Conservation (phyloP, 2,329 filamentous ascomycete species). For the Stagonosporopsis tanaceti region DNA sequence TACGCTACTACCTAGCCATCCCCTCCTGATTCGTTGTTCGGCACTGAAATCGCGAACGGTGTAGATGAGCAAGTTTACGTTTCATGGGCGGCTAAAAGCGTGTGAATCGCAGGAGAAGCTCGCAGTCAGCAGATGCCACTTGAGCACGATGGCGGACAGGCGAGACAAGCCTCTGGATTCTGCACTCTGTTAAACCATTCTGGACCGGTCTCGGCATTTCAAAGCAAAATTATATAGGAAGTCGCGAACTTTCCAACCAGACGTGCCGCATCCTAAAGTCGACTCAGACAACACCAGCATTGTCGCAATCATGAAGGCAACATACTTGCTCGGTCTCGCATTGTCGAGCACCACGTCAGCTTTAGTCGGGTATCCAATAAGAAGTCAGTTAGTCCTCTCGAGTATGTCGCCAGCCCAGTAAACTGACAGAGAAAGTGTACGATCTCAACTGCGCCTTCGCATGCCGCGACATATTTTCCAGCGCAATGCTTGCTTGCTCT, state of each 20-base stretch:
- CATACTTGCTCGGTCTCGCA: not conserved
- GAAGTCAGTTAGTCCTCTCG: not conserved
- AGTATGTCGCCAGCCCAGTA: not conserved
- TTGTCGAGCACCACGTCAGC: constrained; percentile 10
- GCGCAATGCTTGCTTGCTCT: constrained; percentile 27
- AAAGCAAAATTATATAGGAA: constrained; percentile 1
- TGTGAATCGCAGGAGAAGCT: not conserved
- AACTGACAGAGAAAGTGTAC: constrained; percentile 5
- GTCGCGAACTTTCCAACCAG: not conserved
- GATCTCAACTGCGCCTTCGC: constrained; percentile 31
- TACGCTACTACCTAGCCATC: not conserved
- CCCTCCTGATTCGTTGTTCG: not conserved
- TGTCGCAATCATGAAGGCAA: constrained; percentile 1
- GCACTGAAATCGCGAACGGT: not conserved
- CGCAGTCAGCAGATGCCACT: not conserved
- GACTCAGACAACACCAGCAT: not conserved
- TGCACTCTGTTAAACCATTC: not conserved
- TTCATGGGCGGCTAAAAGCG: not conserved
- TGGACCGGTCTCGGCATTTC: not conserved
- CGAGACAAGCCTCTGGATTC: constrained; percentile 2
- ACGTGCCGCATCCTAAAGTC: not conserved
- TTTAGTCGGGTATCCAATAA: constrained; percentile 11
- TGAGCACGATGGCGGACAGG: constrained; percentile 8
- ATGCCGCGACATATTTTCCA: constrained; percentile 27
- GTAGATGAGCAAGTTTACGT: constrained; percentile 11